Percentiles rank a stretch among this genome's conserved stretches.
phyloP scores from a whole-genome alignment of 2,329 filamentous ascomycete genomes.

The Verticillium albo-atrum region DNA sequence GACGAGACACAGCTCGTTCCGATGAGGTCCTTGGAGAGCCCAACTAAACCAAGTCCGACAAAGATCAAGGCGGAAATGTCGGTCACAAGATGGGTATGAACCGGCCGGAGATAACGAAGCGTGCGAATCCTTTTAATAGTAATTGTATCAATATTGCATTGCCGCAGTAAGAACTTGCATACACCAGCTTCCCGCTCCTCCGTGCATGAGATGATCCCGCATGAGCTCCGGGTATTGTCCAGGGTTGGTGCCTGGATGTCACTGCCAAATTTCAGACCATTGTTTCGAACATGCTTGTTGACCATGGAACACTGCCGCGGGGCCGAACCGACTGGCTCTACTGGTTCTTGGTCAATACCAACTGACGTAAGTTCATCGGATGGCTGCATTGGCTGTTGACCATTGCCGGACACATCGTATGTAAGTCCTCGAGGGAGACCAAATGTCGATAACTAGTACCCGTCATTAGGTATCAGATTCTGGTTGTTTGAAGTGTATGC shows the following conservation, averaged over 20 bases:
- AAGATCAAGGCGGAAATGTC: background rate
- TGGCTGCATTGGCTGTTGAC: too few species aligned
- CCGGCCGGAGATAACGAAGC: background rate
- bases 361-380: too few species aligned
- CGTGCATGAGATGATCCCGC: too few species aligned
- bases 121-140: background rate
- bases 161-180: too few species aligned
- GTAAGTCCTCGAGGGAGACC: too few species aligned
- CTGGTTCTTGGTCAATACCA: too few species aligned
- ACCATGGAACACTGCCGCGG: background rate
- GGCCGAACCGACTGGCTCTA: too few species aligned
- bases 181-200: too few species aligned
- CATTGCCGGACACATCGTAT: background rate
- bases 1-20: constrained; percentile 3
- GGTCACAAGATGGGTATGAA: background rate
- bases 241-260: background rate
- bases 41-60: background rate
- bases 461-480: background rate
- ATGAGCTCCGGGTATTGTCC: background rate
- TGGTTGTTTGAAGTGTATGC: background rate
- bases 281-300: background rate
- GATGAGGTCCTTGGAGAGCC: background rate
- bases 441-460: too few species aligned
- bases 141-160: too few species aligned
- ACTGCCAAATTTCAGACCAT: background rate